These are phyloP conservation scores for Amanita pseudoporphyria DNA, from an alignment of 768 basidiomycete species.

Conservation along the genomic window DNA sequence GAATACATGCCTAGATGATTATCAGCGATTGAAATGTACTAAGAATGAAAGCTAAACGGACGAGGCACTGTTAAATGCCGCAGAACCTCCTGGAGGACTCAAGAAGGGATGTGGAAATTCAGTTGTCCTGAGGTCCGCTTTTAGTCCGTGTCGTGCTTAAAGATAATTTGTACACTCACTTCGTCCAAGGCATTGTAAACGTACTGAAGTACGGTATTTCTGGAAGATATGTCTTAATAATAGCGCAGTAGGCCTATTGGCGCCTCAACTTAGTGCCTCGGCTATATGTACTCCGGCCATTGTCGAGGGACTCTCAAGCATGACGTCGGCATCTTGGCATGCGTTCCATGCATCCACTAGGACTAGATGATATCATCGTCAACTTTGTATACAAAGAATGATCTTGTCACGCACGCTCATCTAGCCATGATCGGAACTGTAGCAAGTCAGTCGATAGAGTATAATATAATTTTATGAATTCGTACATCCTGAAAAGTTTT, in stretches of 20 bases:
- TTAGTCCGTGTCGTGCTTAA: not conserved
- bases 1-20: conserved; percentile 38
- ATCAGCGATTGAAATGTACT: not conserved
- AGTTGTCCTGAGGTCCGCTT: conserved; percentile 28
- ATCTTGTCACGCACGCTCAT: conserved; percentile 36
- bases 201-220: conserved; percentile 59
- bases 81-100: conserved; percentile 51
- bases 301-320: conserved; percentile 58
- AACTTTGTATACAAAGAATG: not conserved
- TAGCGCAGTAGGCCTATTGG: not conserved
- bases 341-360: conserved; percentile 52
- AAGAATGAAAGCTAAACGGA: conserved; percentile 18
- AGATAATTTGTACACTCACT: conserved; percentile 18
- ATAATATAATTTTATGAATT: conserved; percentile 2
- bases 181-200: conserved; percentile 57
- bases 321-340: conserved; percentile 55
- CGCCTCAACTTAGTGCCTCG: conserved; percentile 44
- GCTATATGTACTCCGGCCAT: conserved; percentile 70
- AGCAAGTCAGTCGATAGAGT: not conserved
- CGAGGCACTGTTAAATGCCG: conserved; percentile 53
- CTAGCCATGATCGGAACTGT: conserved; percentile 60
- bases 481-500: conserved; percentile 45
- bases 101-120: conserved; percentile 61
- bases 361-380: conserved; percentile 23
- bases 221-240: conserved; percentile 9